These are phyloP conservation scores for Sequoiadendron giganteum DNA, from an alignment of 75 land plant species.

Conservation along the genomic window DNA sequence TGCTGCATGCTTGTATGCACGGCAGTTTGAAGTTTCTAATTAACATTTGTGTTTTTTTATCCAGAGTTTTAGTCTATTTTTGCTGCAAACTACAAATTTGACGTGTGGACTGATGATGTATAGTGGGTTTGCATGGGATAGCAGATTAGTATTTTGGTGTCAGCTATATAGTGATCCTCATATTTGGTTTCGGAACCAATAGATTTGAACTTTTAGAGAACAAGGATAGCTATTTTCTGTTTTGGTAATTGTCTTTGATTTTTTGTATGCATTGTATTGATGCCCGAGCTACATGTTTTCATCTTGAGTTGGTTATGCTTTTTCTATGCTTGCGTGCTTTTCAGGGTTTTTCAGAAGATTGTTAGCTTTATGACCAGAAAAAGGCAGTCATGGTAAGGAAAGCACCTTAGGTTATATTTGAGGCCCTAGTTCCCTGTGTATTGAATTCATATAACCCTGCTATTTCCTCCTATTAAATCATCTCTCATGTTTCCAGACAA, in stretches of 20 bases:
- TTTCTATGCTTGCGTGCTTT: constrained; percentile 3
- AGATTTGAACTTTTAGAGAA: background rate
- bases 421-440: constrained; percentile 2
- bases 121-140: background rate
- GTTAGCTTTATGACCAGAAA: constrained; percentile 5
- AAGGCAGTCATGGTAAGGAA: background rate
- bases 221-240: background rate
- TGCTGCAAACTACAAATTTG: background rate
- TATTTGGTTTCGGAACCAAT: background rate
- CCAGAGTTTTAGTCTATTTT: background rate
- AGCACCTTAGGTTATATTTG: constrained; percentile 7
- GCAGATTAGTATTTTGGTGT: background rate
- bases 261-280: background rate
- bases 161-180: background rate
- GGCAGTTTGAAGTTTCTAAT: background rate
- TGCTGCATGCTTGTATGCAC: background rate
- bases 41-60: background rate
- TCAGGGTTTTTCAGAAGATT: constrained; percentile 10
- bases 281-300: background rate
- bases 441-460: background rate
- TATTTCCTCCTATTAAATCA: background rate
- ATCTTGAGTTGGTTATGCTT: constrained; percentile 9
- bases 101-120: background rate
- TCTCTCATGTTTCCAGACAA: constrained; percentile 8
- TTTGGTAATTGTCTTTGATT: background rate